Conservation (phyloP, 192 early-diverging fungal species). For the Coemansia guatemalensis region DNA sequence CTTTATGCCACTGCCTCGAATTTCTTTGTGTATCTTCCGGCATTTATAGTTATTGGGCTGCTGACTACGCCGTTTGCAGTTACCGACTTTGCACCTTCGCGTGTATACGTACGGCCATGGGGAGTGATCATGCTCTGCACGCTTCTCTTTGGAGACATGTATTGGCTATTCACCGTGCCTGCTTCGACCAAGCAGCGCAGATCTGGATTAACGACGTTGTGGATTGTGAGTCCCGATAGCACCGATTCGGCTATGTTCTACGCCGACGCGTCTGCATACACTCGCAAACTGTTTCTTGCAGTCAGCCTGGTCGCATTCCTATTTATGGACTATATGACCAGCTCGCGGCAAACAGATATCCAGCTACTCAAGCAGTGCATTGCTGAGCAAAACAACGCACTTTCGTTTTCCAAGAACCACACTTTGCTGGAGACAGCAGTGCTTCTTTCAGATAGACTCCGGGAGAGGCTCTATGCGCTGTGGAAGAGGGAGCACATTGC, state of each 20-base stretch:
- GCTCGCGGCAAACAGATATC: slow-evolving; percentile 44
- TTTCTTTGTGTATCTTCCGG: slow-evolving; percentile 42
- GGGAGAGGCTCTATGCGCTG: slow-evolving; percentile 28
- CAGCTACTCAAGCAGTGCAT: slow-evolving; percentile 40
- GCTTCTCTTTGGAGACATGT: slow-evolving; percentile 33
- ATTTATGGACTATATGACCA: slow-evolving; percentile 35
- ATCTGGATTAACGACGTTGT: slow-evolving; percentile 12
- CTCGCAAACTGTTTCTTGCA: slow-evolving; percentile 28
- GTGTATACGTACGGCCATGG: slow-evolving; percentile 34
- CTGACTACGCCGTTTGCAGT: slow-evolving; percentile 34
- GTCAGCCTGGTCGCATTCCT: slow-evolving; percentile 17
- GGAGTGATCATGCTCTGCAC: slow-evolving; percentile 25
- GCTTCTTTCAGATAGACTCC: slow-evolving; percentile 20
- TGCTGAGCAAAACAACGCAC: slow-evolving; percentile 11
- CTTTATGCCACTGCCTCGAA: slow-evolving; percentile 15
- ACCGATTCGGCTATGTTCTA: slow-evolving; percentile 24
- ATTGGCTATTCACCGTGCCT: slow-evolving; percentile 39
- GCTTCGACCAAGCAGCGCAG: slow-evolving; percentile 14
- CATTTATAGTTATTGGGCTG: slow-evolving; percentile 26
- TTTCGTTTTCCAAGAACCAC: slow-evolving; percentile 31
- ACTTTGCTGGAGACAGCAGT: slow-evolving; percentile 36
- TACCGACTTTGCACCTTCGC: slow-evolving; percentile 43
- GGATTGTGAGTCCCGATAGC: slow-evolving; percentile 41
- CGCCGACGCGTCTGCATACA: slow-evolving; percentile 37
- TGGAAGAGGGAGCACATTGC: slow-evolving; percentile 31